Percentiles rank a stretch among this genome's conserved stretches.
Evolutionary conservation across 345 rosid genomes (phyloP).

Genomic region (Gossypium thurberi): DNA sequence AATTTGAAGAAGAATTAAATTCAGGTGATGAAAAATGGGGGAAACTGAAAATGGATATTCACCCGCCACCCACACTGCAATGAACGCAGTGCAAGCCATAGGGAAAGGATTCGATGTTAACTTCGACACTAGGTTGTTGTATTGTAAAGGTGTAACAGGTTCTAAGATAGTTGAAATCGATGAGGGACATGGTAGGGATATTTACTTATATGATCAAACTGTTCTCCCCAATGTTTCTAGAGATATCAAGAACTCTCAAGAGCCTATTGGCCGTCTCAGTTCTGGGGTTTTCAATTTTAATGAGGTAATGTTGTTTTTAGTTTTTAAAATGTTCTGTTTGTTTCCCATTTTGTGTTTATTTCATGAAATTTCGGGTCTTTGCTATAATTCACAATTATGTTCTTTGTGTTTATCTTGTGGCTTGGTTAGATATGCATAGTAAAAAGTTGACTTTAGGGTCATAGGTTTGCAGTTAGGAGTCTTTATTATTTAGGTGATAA

Average conservation of each 20-base stretch:
- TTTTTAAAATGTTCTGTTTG: neutral
- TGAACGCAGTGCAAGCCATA: constrained; percentile 52
- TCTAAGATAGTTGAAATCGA: constrained; percentile 53
- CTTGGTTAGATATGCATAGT: neutral
- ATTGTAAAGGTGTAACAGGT: constrained; percentile 56
- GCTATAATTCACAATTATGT: neutral
- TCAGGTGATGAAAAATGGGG: constrained; percentile 32
- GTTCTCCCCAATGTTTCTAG: constrained; percentile 46
- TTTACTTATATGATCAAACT: constrained; percentile 31
- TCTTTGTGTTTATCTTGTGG: neutral
- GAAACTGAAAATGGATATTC: constrained; percentile 12
- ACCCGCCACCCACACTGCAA: constrained; percentile 49
- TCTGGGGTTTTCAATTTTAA: constrained; percentile 42
- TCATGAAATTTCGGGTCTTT: neutral
- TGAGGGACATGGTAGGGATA: constrained; percentile 36
- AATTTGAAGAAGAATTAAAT: neutral
- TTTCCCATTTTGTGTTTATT: neutral
- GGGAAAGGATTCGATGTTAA: constrained; percentile 75
- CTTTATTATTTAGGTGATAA: neutral
- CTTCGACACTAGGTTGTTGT: constrained; percentile 61
- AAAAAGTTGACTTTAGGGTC: neutral
- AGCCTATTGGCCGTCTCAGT: constrained; percentile 30
- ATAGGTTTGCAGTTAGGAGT: neutral
- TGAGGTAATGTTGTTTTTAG: constrained; percentile 32
- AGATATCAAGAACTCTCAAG: constrained; percentile 38